These are phyloP conservation scores for Mallotus nudiflorus DNA, from an alignment of 345 rosid species.

Conservation along the genomic window DNA sequence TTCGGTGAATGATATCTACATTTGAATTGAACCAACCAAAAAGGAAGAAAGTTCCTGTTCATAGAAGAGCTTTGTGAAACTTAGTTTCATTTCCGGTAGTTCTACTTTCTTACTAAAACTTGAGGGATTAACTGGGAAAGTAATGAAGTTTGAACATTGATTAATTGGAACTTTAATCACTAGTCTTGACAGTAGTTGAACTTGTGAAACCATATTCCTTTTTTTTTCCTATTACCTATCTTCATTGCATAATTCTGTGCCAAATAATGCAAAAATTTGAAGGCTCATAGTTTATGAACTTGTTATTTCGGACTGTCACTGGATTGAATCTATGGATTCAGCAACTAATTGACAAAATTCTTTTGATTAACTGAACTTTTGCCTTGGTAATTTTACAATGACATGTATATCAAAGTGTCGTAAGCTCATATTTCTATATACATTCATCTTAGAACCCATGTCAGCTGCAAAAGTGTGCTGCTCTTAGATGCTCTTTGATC, in stretches of 20 bases:
- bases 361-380: neutral
- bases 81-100: neutral
- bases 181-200: neutral
- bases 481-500: too few relatives aligned
- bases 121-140: neutral
- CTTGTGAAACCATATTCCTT: neutral
- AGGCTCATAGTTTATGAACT: neutral
- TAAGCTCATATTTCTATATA: neutral
- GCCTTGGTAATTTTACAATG: neutral
- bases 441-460: too few relatives aligned
- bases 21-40: too few relatives aligned
- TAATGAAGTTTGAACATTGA: neutral
- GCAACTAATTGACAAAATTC: neutral
- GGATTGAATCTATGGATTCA: neutral
- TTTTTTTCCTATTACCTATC: neutral
- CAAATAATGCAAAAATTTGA: neutral
- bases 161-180: neutral
- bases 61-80: neutral
- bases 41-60: neutral
- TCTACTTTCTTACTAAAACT: neutral
- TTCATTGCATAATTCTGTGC: neutral
- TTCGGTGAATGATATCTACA: neutral
- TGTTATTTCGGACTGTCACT: neutral
- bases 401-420: neutral
- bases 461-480: too few relatives aligned